Percentiles rank a stretch among this genome's conserved stretches.
phyloP scores from a whole-genome alignment of 192 early-diverging fungal species.

The Kickxella alabastrina region DNA sequence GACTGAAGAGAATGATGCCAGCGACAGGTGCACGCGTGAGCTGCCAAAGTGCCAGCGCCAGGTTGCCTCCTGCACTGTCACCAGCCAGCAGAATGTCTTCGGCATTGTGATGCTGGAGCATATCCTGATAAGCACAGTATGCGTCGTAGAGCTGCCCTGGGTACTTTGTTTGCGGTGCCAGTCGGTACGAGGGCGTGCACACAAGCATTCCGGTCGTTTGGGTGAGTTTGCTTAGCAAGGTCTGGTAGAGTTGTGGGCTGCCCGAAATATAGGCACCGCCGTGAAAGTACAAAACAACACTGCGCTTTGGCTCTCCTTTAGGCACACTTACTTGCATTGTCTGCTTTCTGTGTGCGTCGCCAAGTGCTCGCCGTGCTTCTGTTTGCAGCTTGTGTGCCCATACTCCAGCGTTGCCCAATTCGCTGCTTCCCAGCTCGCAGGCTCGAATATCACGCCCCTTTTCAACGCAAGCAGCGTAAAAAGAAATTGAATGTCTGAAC shows the following conservation, averaged over 20 bases:
- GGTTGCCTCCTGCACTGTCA: slow-evolving; percentile 48
- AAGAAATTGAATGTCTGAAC: too few relatives aligned
- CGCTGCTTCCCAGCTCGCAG: not conserved
- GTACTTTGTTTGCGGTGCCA: slow-evolving; percentile 77
- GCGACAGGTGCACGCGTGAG: slow-evolving; percentile 1
- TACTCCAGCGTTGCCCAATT: not conserved
- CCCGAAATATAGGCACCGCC: slow-evolving; percentile 66
- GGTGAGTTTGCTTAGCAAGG: slow-evolving; percentile 46
- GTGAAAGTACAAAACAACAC: slow-evolving; percentile 63
- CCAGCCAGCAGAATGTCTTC: slow-evolving; percentile 30
- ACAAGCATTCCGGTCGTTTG: slow-evolving; percentile 33
- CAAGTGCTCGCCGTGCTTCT: too few relatives aligned
- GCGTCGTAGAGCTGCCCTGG: slow-evolving; percentile 81
- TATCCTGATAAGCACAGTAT: slow-evolving; percentile 65
- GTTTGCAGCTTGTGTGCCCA: slow-evolving; percentile 7
- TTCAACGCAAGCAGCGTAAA: too few relatives aligned
- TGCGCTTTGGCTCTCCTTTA: not conserved
- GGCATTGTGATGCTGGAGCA: slow-evolving; percentile 29
- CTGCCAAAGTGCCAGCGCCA: slow-evolving; percentile 40
- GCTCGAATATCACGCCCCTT: too few relatives aligned
- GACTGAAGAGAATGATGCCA: slow-evolving; percentile 24
- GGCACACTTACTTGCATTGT: not conserved
- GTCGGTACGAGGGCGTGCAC: slow-evolving; percentile 66
- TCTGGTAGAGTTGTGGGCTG: slow-evolving; percentile 34
- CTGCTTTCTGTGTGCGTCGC: too few relatives aligned